A percentile compares a stretch with the other conserved stretches of the same genome.
phyloP scores from a whole-genome alignment of 108 stramenopile species.

The Chaetoceros muelleri region DNA sequence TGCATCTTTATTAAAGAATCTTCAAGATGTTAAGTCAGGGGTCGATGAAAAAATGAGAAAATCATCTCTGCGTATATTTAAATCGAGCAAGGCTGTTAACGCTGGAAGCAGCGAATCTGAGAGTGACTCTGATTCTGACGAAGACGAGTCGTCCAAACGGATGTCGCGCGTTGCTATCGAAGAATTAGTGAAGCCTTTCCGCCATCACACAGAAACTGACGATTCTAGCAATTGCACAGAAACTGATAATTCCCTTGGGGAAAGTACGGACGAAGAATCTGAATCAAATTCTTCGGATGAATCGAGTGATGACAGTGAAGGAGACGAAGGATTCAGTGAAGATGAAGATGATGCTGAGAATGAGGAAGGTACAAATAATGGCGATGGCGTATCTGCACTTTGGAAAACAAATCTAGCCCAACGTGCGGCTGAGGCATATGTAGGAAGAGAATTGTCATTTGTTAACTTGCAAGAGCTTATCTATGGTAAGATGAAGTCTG shows the following conservation, averaged over 20 bases:
- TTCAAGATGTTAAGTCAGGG: slow-evolving; percentile 83
- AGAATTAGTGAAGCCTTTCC: slow-evolving; percentile 8
- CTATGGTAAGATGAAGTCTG: slow-evolving; percentile 36
- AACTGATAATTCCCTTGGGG: slow-evolving; percentile 3
- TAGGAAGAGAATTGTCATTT: slow-evolving; percentile 47
- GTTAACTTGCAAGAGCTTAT: slow-evolving; percentile 65
- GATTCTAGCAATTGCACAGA: slow-evolving; percentile 12
- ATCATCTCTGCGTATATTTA: slow-evolving; percentile 73
- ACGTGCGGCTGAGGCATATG: slow-evolving; percentile 51
- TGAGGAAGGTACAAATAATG: slow-evolving; percentile 1
- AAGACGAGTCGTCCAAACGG: slow-evolving; percentile 4
- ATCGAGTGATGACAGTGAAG: slow-evolving; percentile 18
- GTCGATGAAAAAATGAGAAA: slow-evolving; percentile 83
- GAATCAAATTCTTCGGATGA: slow-evolving; percentile 24
- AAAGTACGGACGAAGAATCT: slow-evolving; percentile 13
- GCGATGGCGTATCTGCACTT: background rate
- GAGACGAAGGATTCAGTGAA: slow-evolving; percentile 22
- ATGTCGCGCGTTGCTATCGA: slow-evolving; percentile 9
- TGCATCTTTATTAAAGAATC: slow-evolving; percentile 62
- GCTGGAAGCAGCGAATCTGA: slow-evolving; percentile 33
- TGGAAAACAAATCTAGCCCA: slow-evolving; percentile 70
- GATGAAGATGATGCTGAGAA: slow-evolving; percentile 7
- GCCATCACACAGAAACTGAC: slow-evolving; percentile 4
- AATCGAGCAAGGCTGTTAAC: slow-evolving; percentile 49
- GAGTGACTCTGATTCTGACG: slow-evolving; percentile 24